phyloP scores from a whole-genome alignment of 2,329 filamentous ascomycete genomes.

The Aspergillus uvarum region DNA sequence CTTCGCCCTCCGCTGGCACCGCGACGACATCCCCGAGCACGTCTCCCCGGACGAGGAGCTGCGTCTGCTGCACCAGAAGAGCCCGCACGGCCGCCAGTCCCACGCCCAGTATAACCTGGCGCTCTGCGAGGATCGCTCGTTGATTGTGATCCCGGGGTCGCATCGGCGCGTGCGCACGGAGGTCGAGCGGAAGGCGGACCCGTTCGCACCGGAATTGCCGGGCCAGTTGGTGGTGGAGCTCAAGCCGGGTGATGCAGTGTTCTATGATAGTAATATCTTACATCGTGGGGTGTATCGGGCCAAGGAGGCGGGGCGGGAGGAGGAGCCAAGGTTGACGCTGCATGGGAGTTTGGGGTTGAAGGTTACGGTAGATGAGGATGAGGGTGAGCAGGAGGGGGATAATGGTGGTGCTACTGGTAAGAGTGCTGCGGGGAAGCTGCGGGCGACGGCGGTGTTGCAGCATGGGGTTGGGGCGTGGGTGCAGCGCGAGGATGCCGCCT shows the following conservation, averaged over 20 bases:
- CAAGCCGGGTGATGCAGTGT: conserved; percentile 73
- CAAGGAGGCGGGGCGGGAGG: conserved; percentile 34
- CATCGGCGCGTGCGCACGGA: conserved; percentile 71
- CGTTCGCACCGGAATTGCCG: conserved; percentile 62
- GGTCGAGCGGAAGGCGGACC: conserved; percentile 65
- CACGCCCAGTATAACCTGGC: conserved; percentile 89
- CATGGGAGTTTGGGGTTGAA: conserved; percentile 47
- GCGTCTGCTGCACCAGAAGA: conserved; percentile 54
- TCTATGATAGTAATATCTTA: conserved; percentile 89
- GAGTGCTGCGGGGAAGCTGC: conserved; percentile 36
- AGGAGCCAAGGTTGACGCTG: conserved; percentile 43
- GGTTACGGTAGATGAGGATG: conserved; percentile 21
- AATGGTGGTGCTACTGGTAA: conserved; percentile 9
- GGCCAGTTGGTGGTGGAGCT: conserved; percentile 66
- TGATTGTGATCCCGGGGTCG: conserved; percentile 75
- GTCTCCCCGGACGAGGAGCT: conserved; percentile 68
- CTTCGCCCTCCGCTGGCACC: conserved; percentile 79
- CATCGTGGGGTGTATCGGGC: conserved; percentile 46
- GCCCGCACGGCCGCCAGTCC: conserved; percentile 51
- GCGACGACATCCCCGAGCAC: conserved; percentile 74
- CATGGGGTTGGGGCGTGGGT: conserved; percentile 49
- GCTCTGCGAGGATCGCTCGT: conserved; percentile 69
- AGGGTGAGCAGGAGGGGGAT: conserved; percentile 21
- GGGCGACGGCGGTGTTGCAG: conserved; percentile 47
- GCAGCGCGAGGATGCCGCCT: conserved; percentile 41